Evolutionary conservation across 495 filamentous ascomycete genomes (phyloP).

Genomic region (Cercophora sp.): DNA sequence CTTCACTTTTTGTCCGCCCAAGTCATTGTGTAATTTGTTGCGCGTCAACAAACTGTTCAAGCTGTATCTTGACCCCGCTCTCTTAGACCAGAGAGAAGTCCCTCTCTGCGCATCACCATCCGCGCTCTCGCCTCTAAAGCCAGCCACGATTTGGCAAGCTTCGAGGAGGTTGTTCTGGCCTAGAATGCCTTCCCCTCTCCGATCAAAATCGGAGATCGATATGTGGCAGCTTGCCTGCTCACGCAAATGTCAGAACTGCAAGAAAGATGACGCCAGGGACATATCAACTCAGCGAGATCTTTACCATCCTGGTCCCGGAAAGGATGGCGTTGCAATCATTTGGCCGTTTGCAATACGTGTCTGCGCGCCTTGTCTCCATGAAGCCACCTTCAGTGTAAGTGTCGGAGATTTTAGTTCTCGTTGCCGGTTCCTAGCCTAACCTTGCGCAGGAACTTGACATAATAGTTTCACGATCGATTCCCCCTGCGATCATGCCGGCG

Average conservation of each 20-base stretch:
- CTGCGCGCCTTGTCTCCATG: slow-evolving; percentile 59
- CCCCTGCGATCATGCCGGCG: slow-evolving; percentile 54
- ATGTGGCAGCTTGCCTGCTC: slow-evolving; percentile 61
- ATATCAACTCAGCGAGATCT: slow-evolving; percentile 29
- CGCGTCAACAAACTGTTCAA: slow-evolving; percentile 51
- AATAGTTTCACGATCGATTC: slow-evolving; percentile 53
- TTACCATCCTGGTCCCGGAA: slow-evolving; percentile 51
- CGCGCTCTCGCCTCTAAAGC: slow-evolving; percentile 30
- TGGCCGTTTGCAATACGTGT: slow-evolving; percentile 63
- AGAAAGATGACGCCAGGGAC: slow-evolving; percentile 20
- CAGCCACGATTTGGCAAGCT: slow-evolving; percentile 57
- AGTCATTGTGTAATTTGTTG: slow-evolving; percentile 46
- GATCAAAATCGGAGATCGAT: slow-evolving; percentile 50
- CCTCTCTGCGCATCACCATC: too few species aligned
- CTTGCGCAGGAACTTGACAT: slow-evolving; percentile 58
- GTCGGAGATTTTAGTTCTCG: slow-evolving; percentile 44
- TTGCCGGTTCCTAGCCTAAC: slow-evolving; percentile 16
- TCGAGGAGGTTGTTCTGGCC: slow-evolving; percentile 53
- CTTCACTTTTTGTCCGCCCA: slow-evolving; percentile 52
- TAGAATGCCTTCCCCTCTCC: slow-evolving; percentile 55
- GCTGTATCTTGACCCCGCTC: slow-evolving; percentile 47
- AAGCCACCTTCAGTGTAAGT: slow-evolving; percentile 63
- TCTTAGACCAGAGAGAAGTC: too few species aligned
- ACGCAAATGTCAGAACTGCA: slow-evolving; percentile 53
- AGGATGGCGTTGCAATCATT: slow-evolving; percentile 47